Evolutionary conservation across 352 stramenopile genomes (phyloP).

Genomic region (Detonula confervacea): DNA sequence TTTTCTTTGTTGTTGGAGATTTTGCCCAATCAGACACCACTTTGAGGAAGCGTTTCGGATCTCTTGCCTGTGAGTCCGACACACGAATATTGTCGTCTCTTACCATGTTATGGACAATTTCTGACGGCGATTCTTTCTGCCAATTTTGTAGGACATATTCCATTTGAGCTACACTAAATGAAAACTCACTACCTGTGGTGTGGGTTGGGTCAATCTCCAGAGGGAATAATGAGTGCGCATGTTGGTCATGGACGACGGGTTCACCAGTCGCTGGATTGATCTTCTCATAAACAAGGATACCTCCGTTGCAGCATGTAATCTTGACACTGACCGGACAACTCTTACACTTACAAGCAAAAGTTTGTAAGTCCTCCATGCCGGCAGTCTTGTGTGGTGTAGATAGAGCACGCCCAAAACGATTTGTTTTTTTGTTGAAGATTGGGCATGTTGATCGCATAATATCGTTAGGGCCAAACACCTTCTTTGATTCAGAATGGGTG

Average conservation of each 20-base stretch:
- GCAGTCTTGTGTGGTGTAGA: background rate
- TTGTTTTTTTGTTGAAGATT: background rate
- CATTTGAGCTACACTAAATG: background rate
- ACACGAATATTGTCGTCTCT: background rate
- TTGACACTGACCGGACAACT: background rate
- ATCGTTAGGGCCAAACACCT: background rate
- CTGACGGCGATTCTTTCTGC: background rate
- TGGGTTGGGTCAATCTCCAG: background rate
- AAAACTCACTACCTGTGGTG: background rate
- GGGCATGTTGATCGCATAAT: background rate
- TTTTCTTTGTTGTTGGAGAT: background rate
- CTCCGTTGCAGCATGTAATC: background rate
- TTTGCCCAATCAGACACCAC: background rate
- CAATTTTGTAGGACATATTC: background rate
- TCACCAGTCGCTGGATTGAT: background rate
- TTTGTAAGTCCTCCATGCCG: background rate
- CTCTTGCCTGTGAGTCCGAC: background rate
- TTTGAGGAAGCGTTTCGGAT: background rate
- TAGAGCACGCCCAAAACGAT: background rate
- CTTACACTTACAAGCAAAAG: background rate
- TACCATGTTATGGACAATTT: background rate
- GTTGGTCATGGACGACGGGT: background rate
- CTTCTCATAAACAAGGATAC: background rate
- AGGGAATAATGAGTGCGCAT: background rate
- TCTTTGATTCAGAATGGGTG: background rate